Base-by-base conservation (phyloP, 306 rosid genomes). In the Fragaria iinumae region DNA sequence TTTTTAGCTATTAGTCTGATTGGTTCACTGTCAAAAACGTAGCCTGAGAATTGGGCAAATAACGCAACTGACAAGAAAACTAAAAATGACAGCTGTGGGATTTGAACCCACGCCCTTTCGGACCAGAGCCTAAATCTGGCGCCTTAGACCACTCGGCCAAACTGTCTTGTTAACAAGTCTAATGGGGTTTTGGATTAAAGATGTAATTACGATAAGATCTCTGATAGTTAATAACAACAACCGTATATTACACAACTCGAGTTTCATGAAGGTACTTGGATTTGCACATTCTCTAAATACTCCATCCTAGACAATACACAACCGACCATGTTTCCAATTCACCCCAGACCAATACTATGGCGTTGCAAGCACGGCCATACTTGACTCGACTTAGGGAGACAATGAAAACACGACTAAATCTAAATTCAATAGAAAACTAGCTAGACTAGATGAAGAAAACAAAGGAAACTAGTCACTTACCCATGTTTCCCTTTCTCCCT, bases 401-500 rank as follows among this genome's bases (percentile, higher is more conserved):
- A 70, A 71, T 70, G 68, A 71, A 80, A 76, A 81, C 84, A 81
- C 80, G 60, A 64, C 21, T 11, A 29, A 11, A 5, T 2, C 39
- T 55, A 32, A 63, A 12, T 6, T 18, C 9, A 27, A 4, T 14
- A 11, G 11, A 6, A 64, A 64, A 64, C 43, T 39, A 39, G 1
- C 69, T 34, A 36, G 12, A 64, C 25, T 36, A 64, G 12, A 34
- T 13, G 67, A 32, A 29, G 67, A 29, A 14, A 16, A 62, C n/a
- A 14, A 62, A 29, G 41, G 21, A 29, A 62, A 62, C 2, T 6
- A 52, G 10, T 18, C 57, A 18, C 48, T 34, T 39, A 75, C 78
- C 88, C 47, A 76, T 83, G 88, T 84, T 72, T 85, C 81, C 87
- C 70, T 45, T 84, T 83, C 86, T 81, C 87, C 87, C 87, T 43